Conservation (phyloP, 345 rosid genomes). For the Psidium friedrichsthalianum region DNA sequence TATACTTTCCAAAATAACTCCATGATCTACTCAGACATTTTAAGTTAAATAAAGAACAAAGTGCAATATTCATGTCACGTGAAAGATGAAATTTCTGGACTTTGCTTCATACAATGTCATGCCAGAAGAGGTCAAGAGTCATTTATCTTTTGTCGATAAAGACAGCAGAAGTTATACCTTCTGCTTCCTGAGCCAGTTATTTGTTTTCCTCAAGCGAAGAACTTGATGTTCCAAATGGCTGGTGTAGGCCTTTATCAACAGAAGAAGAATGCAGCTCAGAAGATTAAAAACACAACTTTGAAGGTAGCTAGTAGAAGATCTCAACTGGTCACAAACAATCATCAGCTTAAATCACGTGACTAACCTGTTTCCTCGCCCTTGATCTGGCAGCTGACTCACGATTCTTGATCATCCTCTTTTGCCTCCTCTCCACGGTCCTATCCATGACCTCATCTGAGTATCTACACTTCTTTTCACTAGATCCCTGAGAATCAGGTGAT, state of each 20-base stretch:
- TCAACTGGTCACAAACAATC: too few species aligned
- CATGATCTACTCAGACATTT: not conserved
- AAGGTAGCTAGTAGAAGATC: not conserved
- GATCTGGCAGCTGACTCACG: slow-evolving; percentile 29
- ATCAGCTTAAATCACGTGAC: not conserved
- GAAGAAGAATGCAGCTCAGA: not conserved
- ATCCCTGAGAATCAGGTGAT: not conserved
- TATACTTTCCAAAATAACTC: not conserved
- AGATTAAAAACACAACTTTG: not conserved
- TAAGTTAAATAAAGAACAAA: not conserved
- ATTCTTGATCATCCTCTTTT: slow-evolving; percentile 13
- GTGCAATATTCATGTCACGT: not conserved
- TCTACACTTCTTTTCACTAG: not conserved
- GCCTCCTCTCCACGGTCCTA: slow-evolving; percentile 1
- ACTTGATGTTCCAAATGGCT: slow-evolving; percentile 8
- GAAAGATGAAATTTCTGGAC: not conserved
- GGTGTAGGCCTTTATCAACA: slow-evolving; percentile 6
- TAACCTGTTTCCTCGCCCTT: slow-evolving; percentile 20
- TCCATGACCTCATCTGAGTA: not conserved
- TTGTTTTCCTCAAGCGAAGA: not conserved
- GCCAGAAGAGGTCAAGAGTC: not conserved
- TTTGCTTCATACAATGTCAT: not conserved
- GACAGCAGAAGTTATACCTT: not conserved
- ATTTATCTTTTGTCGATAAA: not conserved
- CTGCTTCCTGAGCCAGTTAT: slow-evolving; percentile 3